phyloP scores from a whole-genome alignment of 2,329 filamentous ascomycete genomes.

The Botryotinia convoluta region DNA sequence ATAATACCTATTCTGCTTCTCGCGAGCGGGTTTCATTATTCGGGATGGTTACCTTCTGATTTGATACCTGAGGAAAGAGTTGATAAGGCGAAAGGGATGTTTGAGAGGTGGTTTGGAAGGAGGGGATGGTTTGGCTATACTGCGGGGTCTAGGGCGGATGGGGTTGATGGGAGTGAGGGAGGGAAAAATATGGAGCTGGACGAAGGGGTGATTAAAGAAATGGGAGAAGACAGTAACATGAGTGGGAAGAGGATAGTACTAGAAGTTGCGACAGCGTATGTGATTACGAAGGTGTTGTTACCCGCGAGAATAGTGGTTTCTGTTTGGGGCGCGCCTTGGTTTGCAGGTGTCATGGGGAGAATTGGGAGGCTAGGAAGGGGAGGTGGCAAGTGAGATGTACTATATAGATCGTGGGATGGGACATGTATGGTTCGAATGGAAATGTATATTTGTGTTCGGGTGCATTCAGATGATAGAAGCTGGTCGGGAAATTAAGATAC shows the following conservation, averaged over 20 bases:
- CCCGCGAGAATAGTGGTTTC: constrained; percentile 74
- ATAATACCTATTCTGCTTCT: constrained; percentile 75
- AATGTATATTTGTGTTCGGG: neutral
- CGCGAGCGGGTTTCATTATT: constrained; percentile 76
- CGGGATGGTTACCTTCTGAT: constrained; percentile 62
- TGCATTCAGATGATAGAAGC: neutral
- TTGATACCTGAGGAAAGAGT: constrained; percentile 19
- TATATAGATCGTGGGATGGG: neutral
- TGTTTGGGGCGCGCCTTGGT: constrained; percentile 89
- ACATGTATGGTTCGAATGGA: constrained; percentile 6
- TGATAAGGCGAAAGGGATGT: constrained; percentile 57
- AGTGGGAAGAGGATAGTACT: constrained; percentile 46
- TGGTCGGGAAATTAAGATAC: neutral
- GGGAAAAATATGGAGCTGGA: constrained; percentile 26
- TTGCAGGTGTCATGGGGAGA: constrained; percentile 65
- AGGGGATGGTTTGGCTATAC: constrained; percentile 77
- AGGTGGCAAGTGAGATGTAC: constrained; percentile 10
- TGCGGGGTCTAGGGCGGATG: neutral
- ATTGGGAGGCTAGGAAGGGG: constrained; percentile 38
- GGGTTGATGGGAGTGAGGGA: no score
- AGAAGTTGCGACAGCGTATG: constrained; percentile 83
- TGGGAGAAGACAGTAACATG: constrained; percentile 32
- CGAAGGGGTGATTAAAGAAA: constrained; percentile 34
- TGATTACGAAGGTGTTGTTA: constrained; percentile 81
- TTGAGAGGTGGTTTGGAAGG: constrained; percentile 71